A percentile compares a stretch with the other conserved stretches of the same genome.
These are phyloP conservation scores for Cenchrus americanus DNA, from an alignment of 176 grass and related monocot genomes.

Conservation along the genomic window DNA sequence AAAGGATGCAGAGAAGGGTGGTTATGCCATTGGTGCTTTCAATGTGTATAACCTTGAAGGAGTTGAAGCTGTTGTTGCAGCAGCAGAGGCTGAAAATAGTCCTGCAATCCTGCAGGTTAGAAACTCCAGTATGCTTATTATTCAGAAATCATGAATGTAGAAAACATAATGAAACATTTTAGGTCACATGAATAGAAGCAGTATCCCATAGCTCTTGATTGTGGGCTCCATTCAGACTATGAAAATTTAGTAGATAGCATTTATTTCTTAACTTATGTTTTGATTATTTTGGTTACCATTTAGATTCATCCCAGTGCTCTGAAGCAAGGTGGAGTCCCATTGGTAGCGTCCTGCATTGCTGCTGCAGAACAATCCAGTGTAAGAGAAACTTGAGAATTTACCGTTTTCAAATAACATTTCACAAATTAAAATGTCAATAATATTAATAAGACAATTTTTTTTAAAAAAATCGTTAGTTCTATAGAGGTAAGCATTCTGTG, in stretches of 20 bases:
- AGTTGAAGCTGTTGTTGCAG: conserved; percentile 89
- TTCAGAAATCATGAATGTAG: neutral
- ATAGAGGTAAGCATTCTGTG: conserved; percentile 32
- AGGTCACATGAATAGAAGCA: conserved; percentile 12
- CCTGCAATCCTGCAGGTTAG: conserved; percentile 92
- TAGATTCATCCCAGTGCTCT: conserved; percentile 96
- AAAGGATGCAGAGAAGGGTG: conserved; percentile 83
- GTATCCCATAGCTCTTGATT: conserved; percentile 1
- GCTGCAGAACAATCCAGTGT: conserved; percentile 80
- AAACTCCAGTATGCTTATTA: conserved; percentile 33
- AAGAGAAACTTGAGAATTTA: conserved; percentile 45
- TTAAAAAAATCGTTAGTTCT: conserved; percentile 20
- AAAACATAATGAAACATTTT: conserved; percentile 9
- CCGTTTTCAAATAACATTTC: conserved; percentile 8
- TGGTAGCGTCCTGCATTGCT: conserved; percentile 85
- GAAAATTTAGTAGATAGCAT: neutral
- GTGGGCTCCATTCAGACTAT: neutral
- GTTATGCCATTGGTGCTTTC: conserved; percentile 97
- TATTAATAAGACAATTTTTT: neutral
- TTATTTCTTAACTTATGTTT: neutral
- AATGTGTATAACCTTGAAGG: conserved; percentile 98
- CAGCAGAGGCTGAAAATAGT: conserved; percentile 85
- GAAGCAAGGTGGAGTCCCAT: conserved; percentile 77
- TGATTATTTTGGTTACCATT: conserved; percentile 39
- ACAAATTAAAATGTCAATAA: neutral